Evolutionary conservation across 345 rosid species (phyloP).

Genomic region (Laguncularia racemosa): DNA sequence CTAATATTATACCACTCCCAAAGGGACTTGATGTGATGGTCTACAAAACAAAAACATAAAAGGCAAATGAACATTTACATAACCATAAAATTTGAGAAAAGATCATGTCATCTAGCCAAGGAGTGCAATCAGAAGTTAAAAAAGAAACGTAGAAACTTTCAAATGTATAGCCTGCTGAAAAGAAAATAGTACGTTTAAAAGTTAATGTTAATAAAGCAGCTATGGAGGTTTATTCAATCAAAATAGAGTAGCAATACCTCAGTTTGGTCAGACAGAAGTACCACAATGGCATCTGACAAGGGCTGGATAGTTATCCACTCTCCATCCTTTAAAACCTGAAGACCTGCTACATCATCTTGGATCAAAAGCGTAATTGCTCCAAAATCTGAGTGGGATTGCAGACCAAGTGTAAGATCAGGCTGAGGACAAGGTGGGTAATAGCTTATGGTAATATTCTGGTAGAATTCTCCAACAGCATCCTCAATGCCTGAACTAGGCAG

Average conservation of each 20-base stretch:
- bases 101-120: no score
- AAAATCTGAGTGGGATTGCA: slow-evolving; percentile 84
- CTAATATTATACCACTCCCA: no score
- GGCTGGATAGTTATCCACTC: slow-evolving; percentile 67
- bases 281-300: slow-evolving; percentile 52
- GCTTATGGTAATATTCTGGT: slow-evolving; percentile 81
- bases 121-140: no score
- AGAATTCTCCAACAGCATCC: slow-evolving; percentile 65
- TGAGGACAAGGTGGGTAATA: slow-evolving; percentile 90
- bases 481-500: slow-evolving; percentile 39
- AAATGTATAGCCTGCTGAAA: no score
- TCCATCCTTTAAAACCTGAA: slow-evolving; percentile 60
- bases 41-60: no score
- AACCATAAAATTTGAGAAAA: no score
- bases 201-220: no score
- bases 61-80: no score
- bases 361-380: slow-evolving; percentile 75
- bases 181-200: no score
- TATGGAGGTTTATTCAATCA: no score
- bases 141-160: no score
- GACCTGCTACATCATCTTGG: slow-evolving; percentile 79
- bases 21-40: no score
- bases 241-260: slow-evolving; percentile 36
- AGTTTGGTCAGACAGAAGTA: slow-evolving; percentile 71
- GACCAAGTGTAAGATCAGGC: slow-evolving; percentile 84